These are phyloP conservation scores for Zoysia japonica DNA, from an alignment of 176 grass and related monocot species.

Conservation along the genomic window DNA sequence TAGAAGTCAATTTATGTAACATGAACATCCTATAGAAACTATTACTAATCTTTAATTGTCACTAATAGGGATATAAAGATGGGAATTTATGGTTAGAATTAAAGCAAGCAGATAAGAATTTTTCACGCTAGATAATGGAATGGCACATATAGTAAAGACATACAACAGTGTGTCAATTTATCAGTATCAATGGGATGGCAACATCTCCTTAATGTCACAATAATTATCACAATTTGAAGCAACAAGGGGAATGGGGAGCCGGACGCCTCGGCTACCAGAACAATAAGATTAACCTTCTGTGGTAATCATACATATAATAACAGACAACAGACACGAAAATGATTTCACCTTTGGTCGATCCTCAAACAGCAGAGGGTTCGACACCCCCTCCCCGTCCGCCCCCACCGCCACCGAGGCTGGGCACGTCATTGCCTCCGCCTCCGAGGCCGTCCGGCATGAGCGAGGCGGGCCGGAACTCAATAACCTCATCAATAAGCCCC, in stretches of 20 bases:
- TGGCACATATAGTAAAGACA: slow-evolving; percentile 19
- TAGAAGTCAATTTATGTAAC: background rate
- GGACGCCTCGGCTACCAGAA: slow-evolving; percentile 6
- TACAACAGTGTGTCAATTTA: slow-evolving; percentile 28
- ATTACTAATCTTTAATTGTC: too few relatives aligned
- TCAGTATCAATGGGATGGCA: slow-evolving; percentile 23
- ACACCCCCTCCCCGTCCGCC: slow-evolving; percentile 44
- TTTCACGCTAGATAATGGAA: slow-evolving; percentile 1
- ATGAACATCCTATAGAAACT: too few relatives aligned
- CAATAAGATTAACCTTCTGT: slow-evolving; percentile 45
- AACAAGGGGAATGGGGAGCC: too few relatives aligned
- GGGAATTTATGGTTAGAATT: background rate
- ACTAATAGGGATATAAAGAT: too few relatives aligned
- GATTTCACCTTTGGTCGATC: slow-evolving; percentile 39
- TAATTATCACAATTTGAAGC: slow-evolving; percentile 27
- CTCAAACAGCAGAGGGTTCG: slow-evolving; percentile 62
- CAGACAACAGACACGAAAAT: slow-evolving; percentile 39
- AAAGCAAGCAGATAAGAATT: background rate
- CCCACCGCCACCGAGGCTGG: background rate
- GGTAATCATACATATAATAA: slow-evolving; percentile 44
- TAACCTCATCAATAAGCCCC: slow-evolving; percentile 90
- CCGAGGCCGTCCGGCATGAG: slow-evolving; percentile 51
- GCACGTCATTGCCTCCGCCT: slow-evolving; percentile 27
- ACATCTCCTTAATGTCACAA: slow-evolving; percentile 20
- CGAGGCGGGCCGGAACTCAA: slow-evolving; percentile 63